These are phyloP conservation scores for Aspergillus aculeatinus DNA, from an alignment of 2,329 filamentous ascomycete genomes.

Conservation along the genomic window DNA sequence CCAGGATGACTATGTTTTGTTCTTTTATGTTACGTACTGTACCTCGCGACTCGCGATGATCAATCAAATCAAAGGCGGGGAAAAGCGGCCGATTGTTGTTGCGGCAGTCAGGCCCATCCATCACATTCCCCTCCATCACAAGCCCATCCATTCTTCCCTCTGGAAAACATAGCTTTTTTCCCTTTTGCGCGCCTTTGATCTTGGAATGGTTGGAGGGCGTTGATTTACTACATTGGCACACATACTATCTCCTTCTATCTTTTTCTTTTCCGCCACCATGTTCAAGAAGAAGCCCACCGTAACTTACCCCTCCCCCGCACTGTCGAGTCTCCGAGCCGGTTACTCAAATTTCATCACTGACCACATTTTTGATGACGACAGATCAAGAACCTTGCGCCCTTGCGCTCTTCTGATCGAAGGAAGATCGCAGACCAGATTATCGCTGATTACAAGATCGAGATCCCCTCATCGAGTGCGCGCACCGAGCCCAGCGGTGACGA, in stretches of 20 bases:
- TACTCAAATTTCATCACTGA: not conserved
- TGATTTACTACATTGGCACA: not conserved
- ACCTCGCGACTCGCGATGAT: not conserved
- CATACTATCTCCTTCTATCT: not conserved
- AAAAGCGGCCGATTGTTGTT: constrained; percentile 24
- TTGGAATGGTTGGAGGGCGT: not conserved
- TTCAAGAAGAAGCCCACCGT: constrained; percentile 66
- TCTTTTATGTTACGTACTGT: not conserved
- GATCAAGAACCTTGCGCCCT: constrained; percentile 66
- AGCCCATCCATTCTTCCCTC: not conserved
- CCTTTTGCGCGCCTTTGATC: not conserved
- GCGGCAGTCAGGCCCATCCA: constrained; percentile 18
- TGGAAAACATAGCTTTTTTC: not conserved
- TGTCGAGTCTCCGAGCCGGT: constrained; percentile 10
- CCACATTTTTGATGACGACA: constrained; percentile 24
- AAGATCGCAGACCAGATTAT: constrained; percentile 68
- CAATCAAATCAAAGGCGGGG: constrained; percentile 8
- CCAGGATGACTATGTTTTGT: no score
- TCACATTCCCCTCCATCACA: constrained; percentile 2
- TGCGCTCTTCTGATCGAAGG: constrained; percentile 66
- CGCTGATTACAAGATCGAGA: constrained; percentile 56
- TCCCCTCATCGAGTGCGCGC: constrained; percentile 42
- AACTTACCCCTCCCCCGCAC: constrained; percentile 29
- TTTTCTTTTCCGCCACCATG: constrained; percentile 41
- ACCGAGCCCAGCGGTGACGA: constrained; percentile 31